Conservation (phyloP, 306 rosid species). For the Cicer pinnatifidum region DNA sequence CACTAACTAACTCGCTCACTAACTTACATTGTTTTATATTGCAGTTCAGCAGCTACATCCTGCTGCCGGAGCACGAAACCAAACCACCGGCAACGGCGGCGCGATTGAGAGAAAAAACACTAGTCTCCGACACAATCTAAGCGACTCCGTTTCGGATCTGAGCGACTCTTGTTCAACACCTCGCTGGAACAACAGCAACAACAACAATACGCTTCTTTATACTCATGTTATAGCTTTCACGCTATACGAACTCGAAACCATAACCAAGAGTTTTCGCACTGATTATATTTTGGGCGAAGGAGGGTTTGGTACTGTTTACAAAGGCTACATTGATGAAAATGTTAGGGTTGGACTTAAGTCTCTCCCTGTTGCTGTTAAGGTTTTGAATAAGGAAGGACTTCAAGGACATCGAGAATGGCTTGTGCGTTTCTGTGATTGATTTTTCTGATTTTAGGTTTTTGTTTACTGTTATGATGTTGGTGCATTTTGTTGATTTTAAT, state of each 20-base stretch:
- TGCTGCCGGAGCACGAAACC: slow-evolving; percentile 34
- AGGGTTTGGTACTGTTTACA: slow-evolving; percentile 97
- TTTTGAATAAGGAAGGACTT: slow-evolving; percentile 91
- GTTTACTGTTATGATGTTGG: too few species aligned
- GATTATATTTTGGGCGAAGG: slow-evolving; percentile 97
- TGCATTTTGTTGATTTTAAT: not conserved
- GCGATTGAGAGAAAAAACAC: slow-evolving; percentile 50
- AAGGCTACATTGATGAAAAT: slow-evolving; percentile 97
- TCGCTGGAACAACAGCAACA: slow-evolving; percentile 65
- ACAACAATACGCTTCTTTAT: slow-evolving; percentile 77
- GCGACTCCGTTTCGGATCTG: slow-evolving; percentile 80
- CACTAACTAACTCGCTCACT: not conserved
- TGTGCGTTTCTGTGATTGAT: slow-evolving; percentile 45
- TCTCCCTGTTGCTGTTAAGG: slow-evolving; percentile 95
- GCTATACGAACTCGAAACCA: slow-evolving; percentile 90
- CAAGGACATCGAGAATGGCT: slow-evolving; percentile 99
- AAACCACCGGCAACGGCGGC: slow-evolving; percentile 10
- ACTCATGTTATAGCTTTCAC: slow-evolving; percentile 94
- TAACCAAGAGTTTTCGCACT: slow-evolving; percentile 91
- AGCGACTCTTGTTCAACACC: slow-evolving; percentile 89
- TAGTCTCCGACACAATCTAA: slow-evolving; percentile 50
- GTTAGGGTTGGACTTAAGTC: slow-evolving; percentile 96
- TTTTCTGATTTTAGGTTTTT: not conserved
- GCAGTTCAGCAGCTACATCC: slow-evolving; percentile 84
- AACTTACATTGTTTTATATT: not conserved